These are phyloP conservation scores for Gossypium davidsonii DNA, from an alignment of 441 rosid species.

Conservation along the genomic window DNA sequence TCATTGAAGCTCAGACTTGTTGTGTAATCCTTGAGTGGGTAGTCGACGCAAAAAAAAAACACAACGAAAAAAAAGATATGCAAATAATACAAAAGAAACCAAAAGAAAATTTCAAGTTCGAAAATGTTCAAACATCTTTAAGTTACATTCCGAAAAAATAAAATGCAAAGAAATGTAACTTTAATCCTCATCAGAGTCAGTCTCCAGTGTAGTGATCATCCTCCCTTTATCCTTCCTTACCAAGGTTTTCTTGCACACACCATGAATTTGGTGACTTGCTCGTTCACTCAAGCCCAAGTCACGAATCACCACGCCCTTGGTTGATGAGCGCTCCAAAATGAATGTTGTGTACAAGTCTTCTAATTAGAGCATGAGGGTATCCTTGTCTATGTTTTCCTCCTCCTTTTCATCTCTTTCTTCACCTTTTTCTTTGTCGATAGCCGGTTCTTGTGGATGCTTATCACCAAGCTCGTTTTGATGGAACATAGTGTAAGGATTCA, in stretches of 20 bases:
- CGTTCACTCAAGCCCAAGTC: background rate
- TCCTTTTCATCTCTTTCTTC: background rate
- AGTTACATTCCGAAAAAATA: background rate
- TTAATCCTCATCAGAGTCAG: background rate
- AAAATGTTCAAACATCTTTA: background rate
- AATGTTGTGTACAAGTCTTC: background rate
- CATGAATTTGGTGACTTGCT: background rate
- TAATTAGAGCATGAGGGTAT: background rate
- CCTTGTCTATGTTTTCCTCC: background rate
- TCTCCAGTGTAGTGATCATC: background rate
- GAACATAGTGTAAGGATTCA: background rate
- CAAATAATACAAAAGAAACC: background rate
- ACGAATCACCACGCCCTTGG: background rate
- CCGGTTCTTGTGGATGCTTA: background rate
- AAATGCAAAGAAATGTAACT: background rate
- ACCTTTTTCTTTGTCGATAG: background rate
- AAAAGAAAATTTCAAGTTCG: background rate
- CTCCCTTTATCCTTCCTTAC: background rate
- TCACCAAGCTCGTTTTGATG: background rate
- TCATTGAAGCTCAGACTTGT: background rate
- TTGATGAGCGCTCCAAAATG: background rate
- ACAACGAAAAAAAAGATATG: background rate
- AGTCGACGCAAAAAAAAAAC: background rate
- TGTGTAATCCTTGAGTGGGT: background rate
- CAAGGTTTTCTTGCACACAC: background rate